These are phyloP conservation scores for Grosmannia huntii DNA, from an alignment of 2,329 filamentous ascomycete genomes.

Conservation along the genomic window DNA sequence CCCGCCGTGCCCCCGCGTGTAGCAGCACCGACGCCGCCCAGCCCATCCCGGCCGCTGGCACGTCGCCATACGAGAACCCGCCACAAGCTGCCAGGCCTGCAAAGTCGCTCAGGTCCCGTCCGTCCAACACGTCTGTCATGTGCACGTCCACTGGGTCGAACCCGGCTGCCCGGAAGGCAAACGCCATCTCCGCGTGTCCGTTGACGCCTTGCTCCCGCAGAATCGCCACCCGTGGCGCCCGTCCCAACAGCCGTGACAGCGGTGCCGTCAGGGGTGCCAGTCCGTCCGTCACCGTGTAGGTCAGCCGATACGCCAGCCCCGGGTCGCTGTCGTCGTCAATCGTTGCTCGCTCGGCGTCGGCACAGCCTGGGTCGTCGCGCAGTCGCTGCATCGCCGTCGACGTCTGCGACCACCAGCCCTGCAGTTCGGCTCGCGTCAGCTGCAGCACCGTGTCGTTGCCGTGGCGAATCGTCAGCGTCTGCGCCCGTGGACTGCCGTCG, in stretches of 20 bases:
- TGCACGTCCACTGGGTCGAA: slow-evolving; percentile 90
- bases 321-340: slow-evolving; percentile 66
- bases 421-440: slow-evolving; percentile 58
- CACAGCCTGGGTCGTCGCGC: slow-evolving; percentile 77
- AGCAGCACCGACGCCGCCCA: slow-evolving; percentile 92
- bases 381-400: slow-evolving; percentile 85
- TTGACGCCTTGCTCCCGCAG: slow-evolving; percentile 93
- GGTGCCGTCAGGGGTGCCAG: slow-evolving; percentile 56
- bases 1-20: slow-evolving; percentile 50
- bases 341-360: slow-evolving; percentile 67
- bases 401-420: slow-evolving; percentile 79
- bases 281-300: slow-evolving; percentile 66
- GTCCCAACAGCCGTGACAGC: slow-evolving; percentile 43
- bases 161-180: slow-evolving; percentile 81
- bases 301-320: slow-evolving; percentile 73
- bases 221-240: slow-evolving; percentile 68
- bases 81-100: slow-evolving; percentile 87
- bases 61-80: slow-evolving; percentile 74
- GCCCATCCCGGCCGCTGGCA: slow-evolving; percentile 86
- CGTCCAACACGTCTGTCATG: slow-evolving; percentile 80
- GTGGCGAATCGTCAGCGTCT: slow-evolving; percentile 65
- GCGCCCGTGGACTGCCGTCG: slow-evolving; percentile 32
- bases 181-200: slow-evolving; percentile 94
- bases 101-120: slow-evolving; percentile 66
- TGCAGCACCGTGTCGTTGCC: slow-evolving; percentile 55